These are phyloP conservation scores for Fusarium verrucosum DNA, from an alignment of 2,329 filamentous ascomycete genomes.

Conservation along the genomic window DNA sequence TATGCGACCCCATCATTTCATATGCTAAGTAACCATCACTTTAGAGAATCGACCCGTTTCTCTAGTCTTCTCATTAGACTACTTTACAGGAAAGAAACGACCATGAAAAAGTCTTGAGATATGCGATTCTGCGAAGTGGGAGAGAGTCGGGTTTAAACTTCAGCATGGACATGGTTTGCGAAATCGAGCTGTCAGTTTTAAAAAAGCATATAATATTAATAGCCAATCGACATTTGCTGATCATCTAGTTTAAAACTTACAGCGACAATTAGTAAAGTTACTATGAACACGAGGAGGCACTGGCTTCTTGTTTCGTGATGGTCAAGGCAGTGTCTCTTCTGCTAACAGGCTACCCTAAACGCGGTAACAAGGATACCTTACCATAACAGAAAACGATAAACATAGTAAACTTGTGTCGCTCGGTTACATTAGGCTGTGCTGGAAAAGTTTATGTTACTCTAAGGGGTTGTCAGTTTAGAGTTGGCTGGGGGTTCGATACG, in stretches of 20 bases:
- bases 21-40: not conserved
- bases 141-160: too few species aligned
- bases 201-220: not conserved
- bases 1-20: slow-evolving; percentile 3
- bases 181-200: not conserved
- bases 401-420: not conserved
- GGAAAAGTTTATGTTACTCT: not conserved
- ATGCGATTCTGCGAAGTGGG: not conserved
- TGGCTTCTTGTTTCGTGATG: not conserved
- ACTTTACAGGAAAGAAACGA: not conserved
- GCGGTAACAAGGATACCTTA: not conserved
- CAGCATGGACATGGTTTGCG: not conserved
- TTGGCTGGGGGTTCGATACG: not conserved
- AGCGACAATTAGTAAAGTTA: not conserved
- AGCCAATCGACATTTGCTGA: not conserved
- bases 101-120: not conserved
- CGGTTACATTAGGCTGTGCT: not conserved
- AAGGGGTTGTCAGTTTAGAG: not conserved
- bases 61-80: not conserved
- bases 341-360: not conserved
- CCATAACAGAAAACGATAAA: not conserved
- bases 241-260: not conserved
- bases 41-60: not conserved
- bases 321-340: not conserved
- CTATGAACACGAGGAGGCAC: not conserved